Percentiles rank a stretch among this genome's conserved stretches.
These are phyloP conservation scores for Bruguiera hainesii DNA, from an alignment of 441 rosid species.

Conservation along the genomic window DNA sequence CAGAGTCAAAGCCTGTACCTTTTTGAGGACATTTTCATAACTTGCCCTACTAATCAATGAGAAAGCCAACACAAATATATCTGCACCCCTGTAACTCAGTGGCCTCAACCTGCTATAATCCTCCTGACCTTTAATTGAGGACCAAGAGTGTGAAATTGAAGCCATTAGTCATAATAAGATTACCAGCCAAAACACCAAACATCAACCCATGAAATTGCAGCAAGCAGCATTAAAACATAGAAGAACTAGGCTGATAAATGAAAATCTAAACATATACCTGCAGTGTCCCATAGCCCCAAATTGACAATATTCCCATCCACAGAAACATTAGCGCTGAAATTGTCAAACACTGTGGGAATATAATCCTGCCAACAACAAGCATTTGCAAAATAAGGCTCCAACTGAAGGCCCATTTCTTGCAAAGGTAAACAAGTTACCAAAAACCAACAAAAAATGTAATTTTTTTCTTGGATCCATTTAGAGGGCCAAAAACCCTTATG, in stretches of 20 bases:
- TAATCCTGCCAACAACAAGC: constrained; percentile 56
- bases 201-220: background rate
- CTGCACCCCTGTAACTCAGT: constrained; percentile 95
- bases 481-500: constrained; percentile 14
- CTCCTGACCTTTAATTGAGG: constrained; percentile 70
- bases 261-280: constrained; percentile 43
- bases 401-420: background rate
- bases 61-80: constrained; percentile 86
- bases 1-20: constrained; percentile 47
- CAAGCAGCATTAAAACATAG: constrained; percentile 10
- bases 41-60: constrained; percentile 91
- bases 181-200: constrained; percentile 12
- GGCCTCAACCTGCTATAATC: constrained; percentile 98
- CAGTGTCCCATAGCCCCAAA: constrained; percentile 95
- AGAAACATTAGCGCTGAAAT: constrained; percentile 92
- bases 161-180: background rate
- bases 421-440: background rate
- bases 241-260: background rate
- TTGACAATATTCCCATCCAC: constrained; percentile 86
- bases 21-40: constrained; percentile 92
- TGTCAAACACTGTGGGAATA: constrained; percentile 91
- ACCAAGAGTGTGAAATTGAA: background rate
- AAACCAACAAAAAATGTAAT: background rate
- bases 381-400: constrained; percentile 6
- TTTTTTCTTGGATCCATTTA: constrained; percentile 1